Percentiles rank a stretch among this genome's conserved stretches.
Evolutionary conservation across 2,329 filamentous ascomycete genomes (phyloP).

Genomic region (Magnaporthales sp.): DNA sequence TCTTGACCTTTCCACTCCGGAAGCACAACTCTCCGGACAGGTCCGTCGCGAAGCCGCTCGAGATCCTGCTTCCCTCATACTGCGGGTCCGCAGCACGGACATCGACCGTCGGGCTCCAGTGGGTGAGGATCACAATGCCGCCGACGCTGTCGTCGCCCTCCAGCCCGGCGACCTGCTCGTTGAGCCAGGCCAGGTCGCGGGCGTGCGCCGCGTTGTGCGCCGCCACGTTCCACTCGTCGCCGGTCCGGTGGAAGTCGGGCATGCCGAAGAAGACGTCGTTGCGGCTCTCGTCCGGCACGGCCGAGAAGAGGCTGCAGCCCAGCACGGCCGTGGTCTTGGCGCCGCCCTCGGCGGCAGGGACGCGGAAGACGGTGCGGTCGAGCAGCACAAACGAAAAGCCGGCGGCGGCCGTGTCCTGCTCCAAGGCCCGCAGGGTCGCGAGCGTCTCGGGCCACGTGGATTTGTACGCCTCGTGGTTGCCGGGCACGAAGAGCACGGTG

Average conservation of each 20-base stretch:
- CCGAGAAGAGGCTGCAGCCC: conserved; percentile 37
- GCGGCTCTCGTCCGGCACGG: conserved; percentile 26
- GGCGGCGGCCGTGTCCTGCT: conserved; percentile 16
- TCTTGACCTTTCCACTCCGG: conserved; percentile 21
- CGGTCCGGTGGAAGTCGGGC: conserved; percentile 44
- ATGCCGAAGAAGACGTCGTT: conserved; percentile 31
- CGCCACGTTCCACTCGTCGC: conserved; percentile 25
- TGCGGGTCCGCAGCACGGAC: conserved; percentile 22
- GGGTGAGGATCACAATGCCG: conserved; percentile 29
- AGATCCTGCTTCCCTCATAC: conserved; percentile 19
- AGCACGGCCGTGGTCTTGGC: conserved; percentile 20
- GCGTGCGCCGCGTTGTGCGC: conserved; percentile 27
- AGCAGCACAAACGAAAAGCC: conserved; percentile 25
- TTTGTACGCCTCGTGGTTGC: conserved; percentile 48
- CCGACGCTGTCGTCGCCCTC: conserved; percentile 11
- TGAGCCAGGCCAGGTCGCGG: conserved; percentile 34
- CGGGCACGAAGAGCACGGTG: conserved; percentile 40
- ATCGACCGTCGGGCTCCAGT: conserved; percentile 31
- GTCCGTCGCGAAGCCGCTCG: conserved; percentile 30
- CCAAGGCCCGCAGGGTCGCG: conserved; percentile 20
- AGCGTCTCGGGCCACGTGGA: conserved; percentile 26
- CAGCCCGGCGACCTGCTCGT: conserved; percentile 22
- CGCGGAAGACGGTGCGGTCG: conserved; percentile 18
- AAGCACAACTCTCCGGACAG: conserved; percentile 26
- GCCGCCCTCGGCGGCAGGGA: conserved; percentile 11